Percentiles rank a stretch among this genome's conserved stretches.
Conservation (phyloP, 2,329 filamentous ascomycete species). For the Bipolaris sorokiniana region DNA sequence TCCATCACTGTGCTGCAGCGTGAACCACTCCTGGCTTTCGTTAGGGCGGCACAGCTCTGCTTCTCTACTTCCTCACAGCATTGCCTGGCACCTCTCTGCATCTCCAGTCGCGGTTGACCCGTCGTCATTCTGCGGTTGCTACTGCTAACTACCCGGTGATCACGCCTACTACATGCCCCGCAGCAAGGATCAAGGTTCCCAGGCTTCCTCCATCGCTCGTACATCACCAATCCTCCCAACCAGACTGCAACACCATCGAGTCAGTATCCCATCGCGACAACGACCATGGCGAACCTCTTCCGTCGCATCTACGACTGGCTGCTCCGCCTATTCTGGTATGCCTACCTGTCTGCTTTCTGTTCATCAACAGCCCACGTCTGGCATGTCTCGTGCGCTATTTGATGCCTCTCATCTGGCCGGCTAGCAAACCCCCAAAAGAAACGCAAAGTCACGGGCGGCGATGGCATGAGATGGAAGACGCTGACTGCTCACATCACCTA, state of each 20-base stretch:
- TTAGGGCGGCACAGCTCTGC: constrained; percentile 41
- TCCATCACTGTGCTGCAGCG: constrained; percentile 27
- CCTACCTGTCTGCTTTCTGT: constrained; percentile 31
- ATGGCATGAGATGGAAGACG: constrained; percentile 19
- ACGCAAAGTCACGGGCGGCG: constrained; percentile 24
- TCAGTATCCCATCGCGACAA: constrained; percentile 41
- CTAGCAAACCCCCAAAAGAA: constrained; percentile 25
- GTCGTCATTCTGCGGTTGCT: constrained; percentile 36
- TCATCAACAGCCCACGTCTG: constrained; percentile 17
- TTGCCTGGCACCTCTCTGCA: constrained; percentile 26
- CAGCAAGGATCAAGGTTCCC: constrained; percentile 47
- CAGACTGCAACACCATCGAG: constrained; percentile 34
- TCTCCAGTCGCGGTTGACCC: constrained; percentile 22
- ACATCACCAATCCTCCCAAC: constrained; percentile 36
- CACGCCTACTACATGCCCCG: constrained; percentile 43
- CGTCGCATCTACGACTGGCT: constrained; percentile 98
- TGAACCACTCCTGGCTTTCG: constrained; percentile 31
- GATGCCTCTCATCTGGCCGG: constrained; percentile 29
- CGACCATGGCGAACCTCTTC: constrained; percentile 84
- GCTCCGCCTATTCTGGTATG: constrained; percentile 94
- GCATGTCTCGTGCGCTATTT: constrained; percentile 39
- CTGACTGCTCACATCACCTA: constrained; percentile 51
- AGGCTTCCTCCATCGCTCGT: constrained; percentile 38
- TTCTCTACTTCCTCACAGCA: constrained; percentile 18
- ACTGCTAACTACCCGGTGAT: constrained; percentile 26